phyloP scores from a whole-genome alignment of 108 stramenopile species.

The Skeletonema menzelii region DNA sequence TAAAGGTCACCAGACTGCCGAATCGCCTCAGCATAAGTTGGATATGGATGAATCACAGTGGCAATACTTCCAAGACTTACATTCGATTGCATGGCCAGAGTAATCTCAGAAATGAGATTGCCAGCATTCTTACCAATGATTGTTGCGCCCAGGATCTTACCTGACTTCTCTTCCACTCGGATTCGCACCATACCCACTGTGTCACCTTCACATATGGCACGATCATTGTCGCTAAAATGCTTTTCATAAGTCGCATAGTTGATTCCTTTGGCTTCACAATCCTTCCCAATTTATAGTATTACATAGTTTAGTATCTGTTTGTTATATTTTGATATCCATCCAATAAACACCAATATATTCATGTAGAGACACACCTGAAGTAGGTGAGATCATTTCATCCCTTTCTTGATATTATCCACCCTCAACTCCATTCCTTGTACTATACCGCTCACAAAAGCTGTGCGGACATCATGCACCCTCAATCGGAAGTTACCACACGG shows the following conservation, averaged over 20 bases:
- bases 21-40: conserved; percentile 72
- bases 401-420: too few relatives aligned
- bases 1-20: conserved; percentile 65
- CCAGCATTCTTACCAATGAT: conserved; percentile 84
- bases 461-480: too few relatives aligned
- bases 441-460: too few relatives aligned
- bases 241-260: conserved; percentile 67
- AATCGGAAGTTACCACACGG: too few relatives aligned
- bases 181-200: conserved; percentile 86
- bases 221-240: conserved; percentile 80
- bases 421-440: too few relatives aligned
- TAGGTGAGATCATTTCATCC: too few relatives aligned
- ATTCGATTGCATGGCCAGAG: conserved; percentile 83
- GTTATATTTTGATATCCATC: too few relatives aligned
- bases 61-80: conserved; percentile 65
- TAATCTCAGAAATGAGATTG: conserved; percentile 87
- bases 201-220: conserved; percentile 77
- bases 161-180: conserved; percentile 65
- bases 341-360: too few relatives aligned
- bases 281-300: too few relatives aligned
- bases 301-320: too few relatives aligned
- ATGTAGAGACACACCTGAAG: too few relatives aligned
- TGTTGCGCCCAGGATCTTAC: conserved; percentile 81
- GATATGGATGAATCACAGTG: conserved; percentile 90
- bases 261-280: conserved; percentile 66